These are phyloP conservation scores for Tetracladium maxilliforme DNA, from an alignment of 2,329 filamentous ascomycete genomes.

Conservation along the genomic window DNA sequence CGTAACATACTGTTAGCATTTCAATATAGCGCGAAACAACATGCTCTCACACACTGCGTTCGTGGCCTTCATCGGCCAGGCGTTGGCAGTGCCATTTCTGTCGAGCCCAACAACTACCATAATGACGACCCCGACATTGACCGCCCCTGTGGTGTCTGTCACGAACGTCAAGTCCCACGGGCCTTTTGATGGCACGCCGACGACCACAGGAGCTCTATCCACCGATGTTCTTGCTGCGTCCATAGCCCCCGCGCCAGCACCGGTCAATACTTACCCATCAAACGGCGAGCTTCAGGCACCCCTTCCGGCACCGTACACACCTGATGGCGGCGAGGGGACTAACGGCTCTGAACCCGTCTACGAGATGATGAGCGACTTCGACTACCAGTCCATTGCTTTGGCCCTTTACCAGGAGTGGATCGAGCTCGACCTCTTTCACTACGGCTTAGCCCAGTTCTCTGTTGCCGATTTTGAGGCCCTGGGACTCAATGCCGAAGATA, in stretches of 20 bases:
- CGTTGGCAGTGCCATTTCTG: no score
- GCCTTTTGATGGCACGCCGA: conserved; percentile 49
- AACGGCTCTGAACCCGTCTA: conserved; percentile 68
- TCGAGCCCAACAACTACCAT: no score
- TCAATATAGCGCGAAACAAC: no score
- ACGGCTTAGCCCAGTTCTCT: conserved; percentile 56
- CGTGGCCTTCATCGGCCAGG: no score
- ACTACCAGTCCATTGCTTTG: conserved; percentile 57
- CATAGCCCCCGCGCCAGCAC: conserved; percentile 41
- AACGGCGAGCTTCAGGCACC: conserved; percentile 54
- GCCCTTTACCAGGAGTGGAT: conserved; percentile 75
- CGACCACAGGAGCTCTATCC: conserved; percentile 54
- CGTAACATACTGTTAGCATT: no score
- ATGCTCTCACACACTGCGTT: no score
- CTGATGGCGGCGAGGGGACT: conserved; percentile 59
- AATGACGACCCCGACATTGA: no score
- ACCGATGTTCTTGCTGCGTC: conserved; percentile 40
- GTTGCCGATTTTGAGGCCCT: conserved; percentile 53
- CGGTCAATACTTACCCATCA: conserved; percentile 55
- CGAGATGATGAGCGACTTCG: conserved; percentile 66
- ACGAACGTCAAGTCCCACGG: conserved; percentile 54
- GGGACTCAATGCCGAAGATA: conserved; percentile 54
- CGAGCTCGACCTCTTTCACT: conserved; percentile 70
- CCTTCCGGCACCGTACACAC: conserved; percentile 57
- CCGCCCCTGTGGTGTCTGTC: conserved; percentile 30